These are phyloP conservation scores for Magnusiomyces fungicola DNA, from an alignment of 1,139 yeast genomes.

Conservation along the genomic window DNA sequence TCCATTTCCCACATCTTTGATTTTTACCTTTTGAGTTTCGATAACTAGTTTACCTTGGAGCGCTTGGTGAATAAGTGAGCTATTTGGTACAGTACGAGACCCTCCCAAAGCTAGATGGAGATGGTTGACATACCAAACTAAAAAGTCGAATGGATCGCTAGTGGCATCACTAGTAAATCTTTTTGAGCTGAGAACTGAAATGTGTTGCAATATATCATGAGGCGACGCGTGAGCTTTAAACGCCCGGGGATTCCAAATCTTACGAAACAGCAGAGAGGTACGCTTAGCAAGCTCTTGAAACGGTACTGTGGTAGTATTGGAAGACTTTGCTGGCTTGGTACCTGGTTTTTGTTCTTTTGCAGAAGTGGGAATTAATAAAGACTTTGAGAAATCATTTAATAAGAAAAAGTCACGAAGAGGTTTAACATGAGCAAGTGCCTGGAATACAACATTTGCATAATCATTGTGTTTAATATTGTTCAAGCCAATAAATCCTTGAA, in stretches of 20 bases:
- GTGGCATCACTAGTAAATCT: conserved; percentile 36
- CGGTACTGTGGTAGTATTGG: conserved; percentile 13
- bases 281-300: conserved; percentile 27
- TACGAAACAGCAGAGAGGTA: conserved; percentile 44
- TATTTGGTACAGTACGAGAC: conserved; percentile 20
- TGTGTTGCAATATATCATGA: conserved; percentile 50
- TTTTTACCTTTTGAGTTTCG: conserved; percentile 28
- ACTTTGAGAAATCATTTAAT: conserved; percentile 22
- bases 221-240: conserved; percentile 61
- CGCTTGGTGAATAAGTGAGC: conserved; percentile 27
- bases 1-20: conserved; percentile 16
- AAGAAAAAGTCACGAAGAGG: conserved; percentile 49
- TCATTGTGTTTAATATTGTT: conserved; percentile 47
- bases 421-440: conserved; percentile 47
- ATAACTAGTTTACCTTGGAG: conserved; percentile 51
- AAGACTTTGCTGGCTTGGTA: conserved; percentile 16
- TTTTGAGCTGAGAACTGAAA: conserved; percentile 40
- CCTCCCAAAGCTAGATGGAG: conserved; percentile 38
- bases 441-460: conserved; percentile 52
- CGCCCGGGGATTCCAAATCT: conserved; percentile 56
- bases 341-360: too few relatives aligned
- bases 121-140: conserved; percentile 53
- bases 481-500: conserved; percentile 60
- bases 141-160: conserved; percentile 48
- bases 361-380: background rate